phyloP scores from a whole-genome alignment of 2,329 filamentous ascomycete species.

The Colletotrichum costaricense region DNA sequence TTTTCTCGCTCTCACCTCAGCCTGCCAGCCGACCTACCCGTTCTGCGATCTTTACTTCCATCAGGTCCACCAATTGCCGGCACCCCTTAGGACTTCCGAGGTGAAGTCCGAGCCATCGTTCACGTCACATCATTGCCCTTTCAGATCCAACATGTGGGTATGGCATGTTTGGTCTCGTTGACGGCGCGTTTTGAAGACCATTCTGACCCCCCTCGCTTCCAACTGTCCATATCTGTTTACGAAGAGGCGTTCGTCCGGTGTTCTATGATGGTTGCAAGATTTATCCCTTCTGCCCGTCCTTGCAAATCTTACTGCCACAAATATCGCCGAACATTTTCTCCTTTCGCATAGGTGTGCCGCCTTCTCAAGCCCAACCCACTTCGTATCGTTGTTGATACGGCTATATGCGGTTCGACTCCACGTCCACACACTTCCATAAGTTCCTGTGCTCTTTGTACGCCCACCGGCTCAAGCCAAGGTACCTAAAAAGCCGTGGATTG shows the following conservation, averaged over 20 bases:
- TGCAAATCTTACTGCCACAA: not conserved
- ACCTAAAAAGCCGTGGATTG: not conserved
- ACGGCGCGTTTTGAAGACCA: not conserved
- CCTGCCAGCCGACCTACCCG: conserved; percentile 1
- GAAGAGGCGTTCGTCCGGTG: conserved; percentile 13
- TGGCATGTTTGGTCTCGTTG: not conserved
- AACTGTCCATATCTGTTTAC: not conserved
- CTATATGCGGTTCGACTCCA: not conserved
- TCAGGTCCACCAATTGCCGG: not conserved
- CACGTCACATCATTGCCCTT: conserved; percentile 1
- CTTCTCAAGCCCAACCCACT: not conserved
- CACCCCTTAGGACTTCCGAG: conserved; percentile 19
- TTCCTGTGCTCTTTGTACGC: not conserved
- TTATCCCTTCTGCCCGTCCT: too few relatives aligned
- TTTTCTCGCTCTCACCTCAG: conserved; percentile 16
- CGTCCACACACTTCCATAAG: not conserved
- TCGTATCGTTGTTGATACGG: conserved; percentile 1
- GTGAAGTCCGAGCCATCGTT: conserved; percentile 8
- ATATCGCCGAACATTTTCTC: not conserved
- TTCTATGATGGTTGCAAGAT: not conserved
- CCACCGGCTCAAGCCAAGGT: not conserved
- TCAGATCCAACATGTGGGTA: not conserved
- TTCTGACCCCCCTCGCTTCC: not conserved
- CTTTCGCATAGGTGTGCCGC: not conserved
- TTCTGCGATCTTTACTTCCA: not conserved